Evolutionary conservation across 305 asterid genomes (phyloP).

Genomic region (Solanum hybrid): DNA sequence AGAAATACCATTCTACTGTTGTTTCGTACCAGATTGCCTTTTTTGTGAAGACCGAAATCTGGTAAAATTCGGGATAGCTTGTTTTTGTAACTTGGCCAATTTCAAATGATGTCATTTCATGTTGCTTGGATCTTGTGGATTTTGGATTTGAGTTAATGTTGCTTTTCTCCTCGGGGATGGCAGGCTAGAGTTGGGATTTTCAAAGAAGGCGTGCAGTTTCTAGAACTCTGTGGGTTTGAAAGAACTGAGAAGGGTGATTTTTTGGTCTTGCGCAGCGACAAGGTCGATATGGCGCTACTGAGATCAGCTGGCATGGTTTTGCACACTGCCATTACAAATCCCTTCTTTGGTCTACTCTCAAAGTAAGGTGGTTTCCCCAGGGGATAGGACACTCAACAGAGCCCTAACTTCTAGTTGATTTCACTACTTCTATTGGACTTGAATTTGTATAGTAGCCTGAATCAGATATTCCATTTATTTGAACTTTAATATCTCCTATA

Average conservation of each 20-base stretch:
- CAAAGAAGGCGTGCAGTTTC: constrained; percentile 51
- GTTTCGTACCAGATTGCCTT: neutral
- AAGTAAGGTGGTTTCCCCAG: constrained; percentile 15
- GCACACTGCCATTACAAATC: constrained; percentile 55
- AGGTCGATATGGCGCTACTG: constrained; percentile 31
- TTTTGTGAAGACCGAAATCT: neutral
- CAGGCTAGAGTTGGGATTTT: constrained; percentile 68
- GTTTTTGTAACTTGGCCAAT: neutral
- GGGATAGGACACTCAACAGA: too few species aligned
- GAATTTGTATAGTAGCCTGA: neutral
- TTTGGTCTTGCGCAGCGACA: constrained; percentile 40
- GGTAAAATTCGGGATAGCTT: neutral
- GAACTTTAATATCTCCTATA: neutral
- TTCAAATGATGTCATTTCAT: neutral
- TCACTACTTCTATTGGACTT: too few species aligned
- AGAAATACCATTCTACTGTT: neutral
- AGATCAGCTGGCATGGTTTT: constrained; percentile 38
- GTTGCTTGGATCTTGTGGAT: neutral
- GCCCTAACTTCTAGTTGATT: too few species aligned
- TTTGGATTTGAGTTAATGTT: neutral
- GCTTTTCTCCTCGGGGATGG: constrained; percentile 3
- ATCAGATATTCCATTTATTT: neutral
- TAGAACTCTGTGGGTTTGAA: constrained; percentile 66
- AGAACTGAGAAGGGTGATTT: constrained; percentile 29
- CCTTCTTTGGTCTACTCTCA: constrained; percentile 67